Conservation (phyloP, 352 stramenopile genomes). For the Phytophthora hibernalis region DNA sequence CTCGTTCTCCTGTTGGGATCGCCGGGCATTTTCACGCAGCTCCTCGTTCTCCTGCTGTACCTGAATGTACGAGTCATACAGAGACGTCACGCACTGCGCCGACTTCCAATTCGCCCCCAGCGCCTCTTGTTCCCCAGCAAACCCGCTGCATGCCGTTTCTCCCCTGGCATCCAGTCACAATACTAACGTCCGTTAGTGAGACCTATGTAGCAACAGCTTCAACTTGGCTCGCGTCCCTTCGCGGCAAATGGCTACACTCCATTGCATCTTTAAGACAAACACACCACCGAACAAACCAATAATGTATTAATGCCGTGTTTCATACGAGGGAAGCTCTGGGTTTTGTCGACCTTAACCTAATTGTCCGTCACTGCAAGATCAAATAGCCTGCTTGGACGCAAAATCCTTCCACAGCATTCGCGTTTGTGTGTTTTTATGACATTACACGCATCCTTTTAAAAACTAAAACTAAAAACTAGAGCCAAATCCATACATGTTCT, state of each 20-base stretch:
- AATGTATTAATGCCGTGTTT: too few relatives aligned
- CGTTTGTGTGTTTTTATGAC: too few relatives aligned
- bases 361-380: too few relatives aligned
- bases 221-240: slow-evolving; percentile 8
- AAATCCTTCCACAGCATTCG: too few relatives aligned
- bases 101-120: slow-evolving; percentile 71
- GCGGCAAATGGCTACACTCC: not conserved
- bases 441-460: too few relatives aligned
- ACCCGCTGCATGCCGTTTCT: slow-evolving; percentile 22
- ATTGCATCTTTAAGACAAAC: too few relatives aligned
- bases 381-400: too few relatives aligned
- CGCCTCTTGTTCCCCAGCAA: slow-evolving; percentile 19
- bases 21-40: slow-evolving; percentile 27
- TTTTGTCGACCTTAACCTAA: too few relatives aligned
- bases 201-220: slow-evolving; percentile 13
- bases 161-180: slow-evolving; percentile 18
- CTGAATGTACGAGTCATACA: slow-evolving; percentile 78
- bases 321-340: too few relatives aligned
- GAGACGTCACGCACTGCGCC: slow-evolving; percentile 74
- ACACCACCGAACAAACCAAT: too few relatives aligned
- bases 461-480: too few relatives aligned
- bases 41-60: slow-evolving; percentile 58
- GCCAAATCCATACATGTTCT: too few relatives aligned
- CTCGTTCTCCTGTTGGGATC: slow-evolving; percentile 23
- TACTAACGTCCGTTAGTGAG: slow-evolving; percentile 17